phyloP scores from a whole-genome alignment of 805 yeast species.

The Brettanomyces bruxellensis region DNA sequence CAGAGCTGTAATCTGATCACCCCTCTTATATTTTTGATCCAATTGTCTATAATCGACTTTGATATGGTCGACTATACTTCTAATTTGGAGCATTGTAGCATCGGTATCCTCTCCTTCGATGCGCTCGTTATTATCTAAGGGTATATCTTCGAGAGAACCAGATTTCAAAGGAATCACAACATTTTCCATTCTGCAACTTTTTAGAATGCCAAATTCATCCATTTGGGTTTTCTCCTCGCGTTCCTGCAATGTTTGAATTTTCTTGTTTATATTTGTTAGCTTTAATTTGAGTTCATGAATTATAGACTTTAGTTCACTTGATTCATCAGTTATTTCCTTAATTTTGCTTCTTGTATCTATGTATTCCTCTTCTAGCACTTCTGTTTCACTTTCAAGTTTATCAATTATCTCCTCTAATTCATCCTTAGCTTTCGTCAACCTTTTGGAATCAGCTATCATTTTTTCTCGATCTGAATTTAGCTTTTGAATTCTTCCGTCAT shows the following conservation, averaged over 20 bases:
- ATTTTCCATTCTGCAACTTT: slow-evolving; percentile 68
- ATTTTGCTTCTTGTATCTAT: slow-evolving; percentile 9
- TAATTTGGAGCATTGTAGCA: slow-evolving; percentile 15
- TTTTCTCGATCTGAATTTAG: slow-evolving; percentile 31
- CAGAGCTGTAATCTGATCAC: slow-evolving; percentile 13
- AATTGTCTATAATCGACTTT: slow-evolving; percentile 42
- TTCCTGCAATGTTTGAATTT: slow-evolving; percentile 38
- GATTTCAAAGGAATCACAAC: slow-evolving; percentile 52
- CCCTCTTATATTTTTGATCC: slow-evolving; percentile 33
- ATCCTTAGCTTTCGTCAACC: slow-evolving; percentile 26
- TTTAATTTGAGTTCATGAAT: slow-evolving; percentile 24
- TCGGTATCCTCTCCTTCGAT: slow-evolving; percentile 33
- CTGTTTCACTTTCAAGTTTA: slow-evolving; percentile 31
- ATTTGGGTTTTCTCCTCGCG: slow-evolving; percentile 42
- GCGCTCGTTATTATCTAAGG: slow-evolving; percentile 40
- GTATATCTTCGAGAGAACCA: slow-evolving; percentile 53
- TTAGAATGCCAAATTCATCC: slow-evolving; percentile 50
- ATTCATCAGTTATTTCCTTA: slow-evolving; percentile 9
- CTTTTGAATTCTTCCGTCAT: slow-evolving; percentile 35
- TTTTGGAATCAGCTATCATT: slow-evolving; percentile 26
- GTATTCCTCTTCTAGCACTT: slow-evolving; percentile 28
- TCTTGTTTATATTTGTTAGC: slow-evolving; percentile 22
- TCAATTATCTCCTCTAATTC: slow-evolving; percentile 26
- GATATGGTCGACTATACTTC: background rate
- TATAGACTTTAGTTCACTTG: slow-evolving; percentile 21